These are phyloP conservation scores for Ananas comosus DNA, from an alignment of 176 grass and related monocot species.

Conservation along the genomic window DNA sequence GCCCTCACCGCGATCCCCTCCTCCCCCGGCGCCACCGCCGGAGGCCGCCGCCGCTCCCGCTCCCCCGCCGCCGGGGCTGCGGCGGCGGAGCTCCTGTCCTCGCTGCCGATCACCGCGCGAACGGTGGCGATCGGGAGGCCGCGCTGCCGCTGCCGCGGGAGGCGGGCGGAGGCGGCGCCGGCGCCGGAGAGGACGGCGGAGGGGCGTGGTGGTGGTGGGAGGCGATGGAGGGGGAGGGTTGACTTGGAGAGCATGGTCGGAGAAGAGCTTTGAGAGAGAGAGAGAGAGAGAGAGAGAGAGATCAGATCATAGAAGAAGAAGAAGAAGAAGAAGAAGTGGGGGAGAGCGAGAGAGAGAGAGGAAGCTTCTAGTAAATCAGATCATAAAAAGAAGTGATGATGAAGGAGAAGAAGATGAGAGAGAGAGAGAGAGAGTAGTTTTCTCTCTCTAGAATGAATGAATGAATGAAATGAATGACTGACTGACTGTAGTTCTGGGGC, in stretches of 20 bases:
- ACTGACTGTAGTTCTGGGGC: no score
- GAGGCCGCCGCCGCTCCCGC: background rate
- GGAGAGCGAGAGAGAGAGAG: no score
- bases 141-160: background rate
- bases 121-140: background rate
- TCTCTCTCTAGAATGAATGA: no score
- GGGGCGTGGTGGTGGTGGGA: background rate
- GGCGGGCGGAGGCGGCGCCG: background rate
- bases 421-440: no score
- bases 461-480: no score
- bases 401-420: no score
- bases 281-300: no score
- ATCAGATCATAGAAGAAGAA: no score
- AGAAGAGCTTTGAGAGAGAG: no score
- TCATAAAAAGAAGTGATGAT: no score
- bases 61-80: background rate
- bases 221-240: background rate
- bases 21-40: background rate
- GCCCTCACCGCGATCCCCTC: constrained; percentile 24
- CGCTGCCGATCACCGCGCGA: constrained; percentile 9
- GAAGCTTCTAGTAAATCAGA: no score
- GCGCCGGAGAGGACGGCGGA: background rate
- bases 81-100: constrained; percentile 14
- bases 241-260: background rate
- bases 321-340: no score